Conservation (phyloP, 2,329 filamentous ascomycete species). For the Colletotrichum abscissum region DNA sequence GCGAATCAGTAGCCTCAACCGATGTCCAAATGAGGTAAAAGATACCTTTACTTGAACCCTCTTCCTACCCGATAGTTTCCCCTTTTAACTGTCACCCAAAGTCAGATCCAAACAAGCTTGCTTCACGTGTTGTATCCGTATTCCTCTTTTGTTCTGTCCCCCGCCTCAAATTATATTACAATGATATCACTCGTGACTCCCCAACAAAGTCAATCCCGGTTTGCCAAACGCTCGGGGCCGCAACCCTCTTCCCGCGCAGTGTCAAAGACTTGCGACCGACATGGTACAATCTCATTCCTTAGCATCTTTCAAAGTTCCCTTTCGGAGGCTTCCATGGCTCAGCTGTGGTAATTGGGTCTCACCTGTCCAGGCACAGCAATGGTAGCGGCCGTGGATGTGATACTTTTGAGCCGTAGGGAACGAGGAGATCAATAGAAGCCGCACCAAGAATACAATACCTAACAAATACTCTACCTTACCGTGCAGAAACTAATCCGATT, state of each 20-base stretch:
- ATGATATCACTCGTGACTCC: constrained; percentile 22
- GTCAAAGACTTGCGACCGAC: not conserved
- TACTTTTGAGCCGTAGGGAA: constrained; percentile 15
- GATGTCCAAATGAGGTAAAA: not conserved
- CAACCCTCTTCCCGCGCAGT: constrained; percentile 1
- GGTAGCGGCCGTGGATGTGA: not conserved
- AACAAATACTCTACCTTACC: no score
- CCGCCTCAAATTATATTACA: not conserved
- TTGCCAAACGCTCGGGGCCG: not conserved
- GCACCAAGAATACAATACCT: not conserved
- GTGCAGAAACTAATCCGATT: no score
- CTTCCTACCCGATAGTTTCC: not conserved
- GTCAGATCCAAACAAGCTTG: not conserved
- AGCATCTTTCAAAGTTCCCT: not conserved
- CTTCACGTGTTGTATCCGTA: not conserved
- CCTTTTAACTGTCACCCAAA: not conserved
- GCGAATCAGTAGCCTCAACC: not conserved
- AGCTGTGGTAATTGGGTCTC: not conserved
- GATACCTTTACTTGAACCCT: not conserved
- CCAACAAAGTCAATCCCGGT: constrained; percentile 25
- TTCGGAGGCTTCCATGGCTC: not conserved
- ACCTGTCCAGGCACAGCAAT: constrained; percentile 11
- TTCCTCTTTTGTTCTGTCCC: not conserved
- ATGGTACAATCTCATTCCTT: not conserved
- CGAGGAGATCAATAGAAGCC: not conserved